Evolutionary conservation across 2,329 filamentous ascomycete species (phyloP).

Genomic region (Phyllosticta capitalensis): DNA sequence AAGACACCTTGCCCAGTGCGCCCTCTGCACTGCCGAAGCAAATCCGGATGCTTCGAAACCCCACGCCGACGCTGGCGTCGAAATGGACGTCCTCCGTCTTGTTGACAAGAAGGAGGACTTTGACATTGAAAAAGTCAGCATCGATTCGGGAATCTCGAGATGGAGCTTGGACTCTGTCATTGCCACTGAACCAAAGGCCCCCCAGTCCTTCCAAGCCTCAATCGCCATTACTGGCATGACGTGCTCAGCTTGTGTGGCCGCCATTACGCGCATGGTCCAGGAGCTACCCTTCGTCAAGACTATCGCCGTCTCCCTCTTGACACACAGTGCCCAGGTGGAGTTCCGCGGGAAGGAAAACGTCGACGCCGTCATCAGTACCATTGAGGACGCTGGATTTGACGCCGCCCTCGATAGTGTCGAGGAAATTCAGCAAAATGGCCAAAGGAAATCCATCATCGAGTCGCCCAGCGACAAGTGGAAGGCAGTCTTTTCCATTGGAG

Average conservation of each 20-base stretch:
- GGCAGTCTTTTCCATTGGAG: slow-evolving; percentile 42
- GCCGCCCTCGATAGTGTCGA: slow-evolving; percentile 14
- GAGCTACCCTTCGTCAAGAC: slow-evolving; percentile 14
- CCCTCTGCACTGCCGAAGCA: slow-evolving; percentile 21
- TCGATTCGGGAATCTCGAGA: slow-evolving; percentile 3
- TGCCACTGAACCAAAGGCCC: background rate
- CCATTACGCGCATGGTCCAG: slow-evolving; percentile 15
- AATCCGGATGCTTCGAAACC: slow-evolving; percentile 14
- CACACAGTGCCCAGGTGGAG: slow-evolving; percentile 15
- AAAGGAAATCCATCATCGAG: slow-evolving; percentile 3
- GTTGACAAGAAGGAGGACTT: background rate
- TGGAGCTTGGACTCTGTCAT: slow-evolving; percentile 9
- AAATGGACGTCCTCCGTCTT: background rate
- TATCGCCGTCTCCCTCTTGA: slow-evolving; percentile 16
- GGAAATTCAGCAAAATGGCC: background rate
- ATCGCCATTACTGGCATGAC: slow-evolving; percentile 14
- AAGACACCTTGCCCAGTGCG: slow-evolving; percentile 25
- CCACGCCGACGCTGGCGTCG: background rate
- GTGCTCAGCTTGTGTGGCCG: slow-evolving; percentile 14
- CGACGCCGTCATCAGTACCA: slow-evolving; percentile 12
- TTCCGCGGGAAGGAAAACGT: slow-evolving; percentile 15
- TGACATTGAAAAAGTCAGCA: slow-evolving; percentile 4
- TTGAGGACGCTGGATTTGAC: slow-evolving; percentile 20
- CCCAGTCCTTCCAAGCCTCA: slow-evolving; percentile 4
- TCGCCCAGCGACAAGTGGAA: slow-evolving; percentile 20